Evolutionary conservation across 2,329 filamentous ascomycete species (phyloP), one percentile per base, ranked within the genome.

Genomic region (Sarocladium oryzae): DNA sequence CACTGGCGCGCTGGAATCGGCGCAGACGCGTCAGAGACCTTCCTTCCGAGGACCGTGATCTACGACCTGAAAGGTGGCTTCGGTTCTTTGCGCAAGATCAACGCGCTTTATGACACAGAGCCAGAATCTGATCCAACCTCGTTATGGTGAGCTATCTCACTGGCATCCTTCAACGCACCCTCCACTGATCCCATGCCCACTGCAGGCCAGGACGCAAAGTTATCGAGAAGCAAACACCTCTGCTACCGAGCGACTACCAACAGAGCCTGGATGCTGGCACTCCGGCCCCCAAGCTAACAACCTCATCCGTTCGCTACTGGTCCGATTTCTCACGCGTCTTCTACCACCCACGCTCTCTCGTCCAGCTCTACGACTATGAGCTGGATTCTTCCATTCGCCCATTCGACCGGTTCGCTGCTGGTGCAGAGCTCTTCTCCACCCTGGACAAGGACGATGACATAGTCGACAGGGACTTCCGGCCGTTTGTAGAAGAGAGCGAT

Each of bases 31-130:
- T 77, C 82, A 6, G 93, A 99, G 58, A 99, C 93, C 0, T 99
- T 88, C 64, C 92, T 91, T 43, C 93, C 93, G 3, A 81, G 93
- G 56, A 89, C 91, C 1, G 74, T 99, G 53, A 87, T 99, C 53
- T 99, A 99, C 66, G 93, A 99, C 63, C 76, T 97, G 30, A 97
- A 97, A 66, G 89, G 89, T 26, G 89, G 87, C 0, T 97, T 97
- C 69, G 93, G 93, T 5, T 88, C 89, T 6, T 71, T 99, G 59
- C 81, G 84, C 59, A 90, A 91, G 69, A 85, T 91, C 57, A 96
- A 96, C 67, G 85, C 89, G 2, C 75, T 99, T 2, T 97, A 97
- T 62, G 86, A 91, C 54, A 66, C 69, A 24, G 65, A 71, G 53
- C 58, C 67, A 18, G 66, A 69, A 7, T 61, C 65, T 35, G 55